Percentiles rank a stretch among this genome's conserved stretches.
Evolutionary conservation across 1,139 yeast genomes (phyloP).

Genomic region (Candida sp.): DNA sequence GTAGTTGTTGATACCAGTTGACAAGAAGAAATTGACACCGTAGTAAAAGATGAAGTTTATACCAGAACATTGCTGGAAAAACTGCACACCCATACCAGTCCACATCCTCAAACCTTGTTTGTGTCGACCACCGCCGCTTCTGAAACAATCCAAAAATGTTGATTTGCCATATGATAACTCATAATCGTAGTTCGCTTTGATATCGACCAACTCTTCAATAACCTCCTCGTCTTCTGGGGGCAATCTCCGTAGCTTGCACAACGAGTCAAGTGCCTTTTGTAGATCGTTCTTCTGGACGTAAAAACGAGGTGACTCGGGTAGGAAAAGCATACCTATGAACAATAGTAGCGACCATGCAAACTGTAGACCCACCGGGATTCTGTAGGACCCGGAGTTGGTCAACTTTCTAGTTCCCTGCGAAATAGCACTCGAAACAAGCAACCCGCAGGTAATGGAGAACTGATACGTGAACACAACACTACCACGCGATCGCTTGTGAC

Average conservation of each 20-base stretch:
- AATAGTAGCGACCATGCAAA: slow-evolving; percentile 68
- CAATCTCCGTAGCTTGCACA: slow-evolving; percentile 44
- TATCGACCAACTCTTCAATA: slow-evolving; percentile 77
- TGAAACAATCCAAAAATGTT: slow-evolving; percentile 63
- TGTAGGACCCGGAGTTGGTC: slow-evolving; percentile 59
- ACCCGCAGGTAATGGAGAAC: slow-evolving; percentile 88
- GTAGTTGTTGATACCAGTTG: slow-evolving; percentile 61
- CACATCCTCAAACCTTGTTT: slow-evolving; percentile 66
- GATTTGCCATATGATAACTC: slow-evolving; percentile 68
- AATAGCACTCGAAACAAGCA: slow-evolving; percentile 74
- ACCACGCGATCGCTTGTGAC: slow-evolving; percentile 82
- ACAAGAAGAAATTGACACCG: slow-evolving; percentile 74
- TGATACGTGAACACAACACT: slow-evolving; percentile 81
- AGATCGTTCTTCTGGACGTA: slow-evolving; percentile 66
- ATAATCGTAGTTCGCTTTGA: slow-evolving; percentile 78
- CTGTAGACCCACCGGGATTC: slow-evolving; percentile 80
- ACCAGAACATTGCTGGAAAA: slow-evolving; percentile 78
- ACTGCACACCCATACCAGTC: slow-evolving; percentile 73
- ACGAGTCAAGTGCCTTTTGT: slow-evolving; percentile 56
- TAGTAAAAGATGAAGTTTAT: slow-evolving; percentile 81
- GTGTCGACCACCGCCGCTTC: slow-evolving; percentile 66
- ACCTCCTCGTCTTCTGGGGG: slow-evolving; percentile 62
- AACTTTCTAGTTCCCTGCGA: slow-evolving; percentile 74
- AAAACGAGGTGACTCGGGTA: slow-evolving; percentile 81
- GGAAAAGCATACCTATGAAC: slow-evolving; percentile 63